Conservation (phyloP, 495 filamentous ascomycete species). For the Xylaria palmicola region DNA sequence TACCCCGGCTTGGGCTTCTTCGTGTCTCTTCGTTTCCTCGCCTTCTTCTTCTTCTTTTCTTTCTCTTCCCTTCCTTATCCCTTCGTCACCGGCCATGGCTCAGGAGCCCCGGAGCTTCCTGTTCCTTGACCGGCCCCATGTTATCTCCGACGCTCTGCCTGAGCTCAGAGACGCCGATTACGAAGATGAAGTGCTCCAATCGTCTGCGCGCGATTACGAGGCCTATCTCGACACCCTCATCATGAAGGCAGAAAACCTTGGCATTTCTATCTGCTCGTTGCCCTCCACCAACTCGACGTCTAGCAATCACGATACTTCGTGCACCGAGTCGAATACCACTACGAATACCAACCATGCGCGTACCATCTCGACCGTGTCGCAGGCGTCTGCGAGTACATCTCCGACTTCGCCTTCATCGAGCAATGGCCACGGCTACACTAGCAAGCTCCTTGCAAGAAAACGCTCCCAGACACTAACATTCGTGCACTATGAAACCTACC, state of each 20-base stretch:
- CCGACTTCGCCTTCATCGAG: slow-evolving; percentile 36
- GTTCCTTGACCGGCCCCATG: slow-evolving; percentile 16
- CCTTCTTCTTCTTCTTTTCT: not conserved
- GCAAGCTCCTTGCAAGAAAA: slow-evolving; percentile 27
- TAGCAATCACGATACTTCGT: slow-evolving; percentile 26
- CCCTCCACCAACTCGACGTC: slow-evolving; percentile 22
- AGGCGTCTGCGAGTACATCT: slow-evolving; percentile 32
- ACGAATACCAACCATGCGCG: slow-evolving; percentile 33
- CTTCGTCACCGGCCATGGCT: slow-evolving; percentile 21
- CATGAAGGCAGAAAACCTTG: slow-evolving; percentile 39
- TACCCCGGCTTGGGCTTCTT: slow-evolving; percentile 14
- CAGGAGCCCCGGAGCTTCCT: slow-evolving; percentile 22
- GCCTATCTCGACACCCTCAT: slow-evolving; percentile 39
- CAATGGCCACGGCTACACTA: slow-evolving; percentile 14
- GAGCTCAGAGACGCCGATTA: slow-evolving; percentile 46
- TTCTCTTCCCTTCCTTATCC: not conserved
- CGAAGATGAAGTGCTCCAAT: slow-evolving; percentile 42
- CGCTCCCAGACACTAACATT: slow-evolving; percentile 46
- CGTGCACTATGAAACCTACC: slow-evolving; percentile 52
- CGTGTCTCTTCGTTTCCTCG: not conserved
- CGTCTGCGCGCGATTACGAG: slow-evolving; percentile 37
- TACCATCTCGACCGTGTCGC: slow-evolving; percentile 36
- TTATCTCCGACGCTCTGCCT: slow-evolving; percentile 21
- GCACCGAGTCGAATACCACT: slow-evolving; percentile 37
- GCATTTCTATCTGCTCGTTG: slow-evolving; percentile 40